phyloP scores from a whole-genome alignment of 2,329 filamentous ascomycete species.

The Hypoxylon sp. region DNA sequence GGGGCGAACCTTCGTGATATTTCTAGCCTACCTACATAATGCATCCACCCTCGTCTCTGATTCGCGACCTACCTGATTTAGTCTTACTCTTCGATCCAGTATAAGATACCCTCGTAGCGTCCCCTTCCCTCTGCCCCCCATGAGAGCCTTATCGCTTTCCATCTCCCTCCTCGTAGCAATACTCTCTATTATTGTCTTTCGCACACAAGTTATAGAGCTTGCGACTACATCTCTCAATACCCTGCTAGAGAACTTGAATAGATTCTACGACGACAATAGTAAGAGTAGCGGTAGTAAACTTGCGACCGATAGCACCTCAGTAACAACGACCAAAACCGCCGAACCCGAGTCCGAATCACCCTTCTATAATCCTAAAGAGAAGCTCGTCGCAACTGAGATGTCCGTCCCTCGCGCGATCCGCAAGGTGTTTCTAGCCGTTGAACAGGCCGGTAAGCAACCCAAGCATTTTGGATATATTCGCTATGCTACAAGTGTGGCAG shows the following conservation, averaged over 20 bases:
- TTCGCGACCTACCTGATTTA: conserved; percentile 40
- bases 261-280: conserved; percentile 26
- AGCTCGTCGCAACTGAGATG: conserved; percentile 66
- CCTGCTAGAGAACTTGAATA: conserved; percentile 45
- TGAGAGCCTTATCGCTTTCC: conserved; percentile 58
- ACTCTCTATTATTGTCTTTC: conserved; percentile 56
- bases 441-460: conserved; percentile 70
- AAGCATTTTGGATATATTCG: neutral
- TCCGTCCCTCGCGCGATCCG: conserved; percentile 81
- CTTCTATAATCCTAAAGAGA: conserved; percentile 51
- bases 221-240: conserved; percentile 46
- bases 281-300: conserved; percentile 12
- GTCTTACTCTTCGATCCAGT: conserved; percentile 36
- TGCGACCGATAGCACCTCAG: conserved; percentile 23
- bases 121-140: conserved; percentile 46
- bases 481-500: neutral
- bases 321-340: conserved; percentile 37
- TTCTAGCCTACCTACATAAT: conserved; percentile 45
- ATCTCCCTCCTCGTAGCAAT: conserved; percentile 59
- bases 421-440: conserved; percentile 85
- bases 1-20: conserved; percentile 45
- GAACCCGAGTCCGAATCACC: conserved; percentile 42
- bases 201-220: conserved; percentile 53
- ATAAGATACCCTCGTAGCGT: conserved; percentile 26
- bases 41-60: conserved; percentile 41